Evolutionary conservation across 2,329 filamentous ascomycete species (phyloP).

Genomic region (Trichoderma semiorbis): DNA sequence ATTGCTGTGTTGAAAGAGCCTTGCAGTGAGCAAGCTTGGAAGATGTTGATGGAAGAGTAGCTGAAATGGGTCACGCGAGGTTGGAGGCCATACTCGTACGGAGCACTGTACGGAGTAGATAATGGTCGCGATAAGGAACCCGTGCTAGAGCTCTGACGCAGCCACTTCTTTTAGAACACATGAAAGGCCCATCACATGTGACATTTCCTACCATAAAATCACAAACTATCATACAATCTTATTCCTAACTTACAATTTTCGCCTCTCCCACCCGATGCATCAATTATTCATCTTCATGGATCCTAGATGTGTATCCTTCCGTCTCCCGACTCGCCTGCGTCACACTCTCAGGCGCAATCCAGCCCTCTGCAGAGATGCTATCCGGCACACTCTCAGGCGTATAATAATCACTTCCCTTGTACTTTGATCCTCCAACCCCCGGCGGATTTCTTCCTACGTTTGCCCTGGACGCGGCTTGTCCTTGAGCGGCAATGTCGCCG

Average conservation of each 20-base stretch:
- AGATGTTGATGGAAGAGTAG: neutral
- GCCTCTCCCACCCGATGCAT: neutral
- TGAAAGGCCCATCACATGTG: neutral
- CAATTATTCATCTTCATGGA: neutral
- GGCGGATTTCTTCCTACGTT: no score
- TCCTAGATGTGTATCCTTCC: conserved; percentile 19
- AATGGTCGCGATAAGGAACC: conserved; percentile 1
- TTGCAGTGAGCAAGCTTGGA: neutral
- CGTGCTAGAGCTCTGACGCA: conserved; percentile 5
- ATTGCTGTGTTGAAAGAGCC: neutral
- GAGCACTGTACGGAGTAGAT: neutral
- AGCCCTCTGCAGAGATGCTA: conserved; percentile 26
- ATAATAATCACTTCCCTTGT: no score
- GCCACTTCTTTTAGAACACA: neutral
- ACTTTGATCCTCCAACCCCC: no score
- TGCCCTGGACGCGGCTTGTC: no score
- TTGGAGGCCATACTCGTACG: neutral
- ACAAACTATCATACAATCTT: neutral
- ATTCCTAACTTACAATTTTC: neutral
- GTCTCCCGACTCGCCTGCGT: conserved; percentile 34
- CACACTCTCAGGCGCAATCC: conserved; percentile 41
- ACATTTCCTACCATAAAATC: neutral
- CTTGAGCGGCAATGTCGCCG: no score
- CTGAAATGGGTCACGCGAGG: conserved; percentile 10
- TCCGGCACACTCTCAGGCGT: conserved; percentile 18